Base-by-base conservation (phyloP, 208 protist species). In the Phytomonas sp. region DNA sequence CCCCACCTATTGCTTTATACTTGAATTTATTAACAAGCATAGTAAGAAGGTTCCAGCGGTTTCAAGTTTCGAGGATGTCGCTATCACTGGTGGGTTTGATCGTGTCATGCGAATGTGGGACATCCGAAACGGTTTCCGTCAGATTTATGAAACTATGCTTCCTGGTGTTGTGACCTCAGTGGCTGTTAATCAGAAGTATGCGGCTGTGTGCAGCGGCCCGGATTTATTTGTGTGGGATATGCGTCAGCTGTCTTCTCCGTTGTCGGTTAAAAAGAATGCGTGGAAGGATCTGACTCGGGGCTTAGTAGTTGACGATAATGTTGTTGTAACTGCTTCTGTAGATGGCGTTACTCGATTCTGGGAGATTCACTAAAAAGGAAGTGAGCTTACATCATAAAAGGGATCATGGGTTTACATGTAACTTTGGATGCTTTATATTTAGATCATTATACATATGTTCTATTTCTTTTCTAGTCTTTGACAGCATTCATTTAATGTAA, bases 221-320 rank as follows among this genome's bases (percentile, higher is more conserved):
- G 84, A 85, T 73, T 79, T 95, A 31, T 69, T 89, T 63, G 83
- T 95, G 36, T 95, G 87, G 87, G 90, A 95, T 71, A 61, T 89
- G 40, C 85, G 90, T 49, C 89, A 85, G 33, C 69, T 89, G 74
- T 63, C 76, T 36, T 70, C 67, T 31, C 80, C 87, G 26, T 59
- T 93, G 63, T 84, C 87, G 31, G 73, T 77, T 0, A 89, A 86
- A 63, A 68, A 83, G 33, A 88, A 88, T 49, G 90, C 90, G 23
- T 95, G 87, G 90, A 90, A 89, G 67, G 87, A 92, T 60, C 73
- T 95, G 26, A 95, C 90, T 29, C 83, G 90, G 34, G 90, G 90
- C 2, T 76, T 95, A n/a, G 82, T 91, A 36, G 87, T 95, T 49
- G 87, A 92, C 52, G 84, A 74, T 29, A 84, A 88, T 67, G 71